Conservation (phyloP, 495 filamentous ascomycete species). For the Aspergillus funiculosus region DNA sequence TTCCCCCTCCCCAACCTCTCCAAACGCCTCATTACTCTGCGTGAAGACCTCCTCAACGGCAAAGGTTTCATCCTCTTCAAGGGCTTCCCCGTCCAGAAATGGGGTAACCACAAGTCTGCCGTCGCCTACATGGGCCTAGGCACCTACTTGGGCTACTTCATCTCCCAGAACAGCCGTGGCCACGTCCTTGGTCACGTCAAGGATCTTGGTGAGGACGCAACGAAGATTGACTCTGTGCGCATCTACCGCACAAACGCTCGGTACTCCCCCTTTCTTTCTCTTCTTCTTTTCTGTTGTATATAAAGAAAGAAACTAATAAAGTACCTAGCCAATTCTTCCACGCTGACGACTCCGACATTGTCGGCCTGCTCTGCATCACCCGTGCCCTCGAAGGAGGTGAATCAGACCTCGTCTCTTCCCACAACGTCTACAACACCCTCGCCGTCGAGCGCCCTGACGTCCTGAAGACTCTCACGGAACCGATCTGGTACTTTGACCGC, state of each 20-base stretch:
- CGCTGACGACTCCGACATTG: constrained; percentile 74
- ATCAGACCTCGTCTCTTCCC: constrained; percentile 71
- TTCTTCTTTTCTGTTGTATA: not conserved
- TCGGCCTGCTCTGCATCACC: constrained; percentile 79
- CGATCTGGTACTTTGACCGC: constrained; percentile 91
- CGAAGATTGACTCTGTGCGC: constrained; percentile 72
- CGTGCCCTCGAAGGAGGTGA: constrained; percentile 78
- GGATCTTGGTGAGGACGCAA: constrained; percentile 77
- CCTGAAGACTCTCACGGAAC: constrained; percentile 62
- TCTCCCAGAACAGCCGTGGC: constrained; percentile 79
- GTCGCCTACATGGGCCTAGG: constrained; percentile 87
- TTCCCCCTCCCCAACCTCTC: constrained; percentile 61
- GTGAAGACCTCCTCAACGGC: constrained; percentile 69
- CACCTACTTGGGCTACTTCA: constrained; percentile 79
- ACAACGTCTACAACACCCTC: constrained; percentile 78
- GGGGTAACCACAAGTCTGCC: constrained; percentile 75
- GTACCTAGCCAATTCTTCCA: constrained; percentile 64
- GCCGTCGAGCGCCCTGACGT: constrained; percentile 73
- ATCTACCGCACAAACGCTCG: constrained; percentile 87
- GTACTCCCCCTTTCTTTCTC: constrained; percentile 31
- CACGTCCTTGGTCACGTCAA: constrained; percentile 90
- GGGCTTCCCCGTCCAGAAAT: constrained; percentile 66
- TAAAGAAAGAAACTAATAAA: not conserved
- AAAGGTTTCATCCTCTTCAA: constrained; percentile 91
- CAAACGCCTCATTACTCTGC: constrained; percentile 49